Conservation (phyloP, 1,284 basidiomycete genomes). For the Ceratobasidium sp. region DNA sequence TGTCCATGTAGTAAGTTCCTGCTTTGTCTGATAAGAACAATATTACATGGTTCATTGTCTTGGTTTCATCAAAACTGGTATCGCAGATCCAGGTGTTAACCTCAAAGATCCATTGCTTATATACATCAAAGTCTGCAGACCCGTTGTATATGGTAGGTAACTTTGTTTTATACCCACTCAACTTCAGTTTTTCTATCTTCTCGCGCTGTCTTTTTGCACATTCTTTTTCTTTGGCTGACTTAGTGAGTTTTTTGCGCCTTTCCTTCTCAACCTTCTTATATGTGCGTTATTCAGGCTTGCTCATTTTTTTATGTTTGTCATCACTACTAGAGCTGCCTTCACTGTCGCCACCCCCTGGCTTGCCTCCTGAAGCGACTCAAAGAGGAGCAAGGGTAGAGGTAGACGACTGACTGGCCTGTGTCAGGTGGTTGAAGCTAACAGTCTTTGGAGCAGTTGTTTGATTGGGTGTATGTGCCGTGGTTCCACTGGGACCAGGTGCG, state of each 20-base stretch:
- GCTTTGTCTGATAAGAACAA: slow-evolving; percentile 41
- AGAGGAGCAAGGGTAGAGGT: too few species aligned
- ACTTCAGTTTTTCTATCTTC: slow-evolving; percentile 15
- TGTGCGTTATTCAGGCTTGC: not conserved
- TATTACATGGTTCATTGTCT: slow-evolving; percentile 24
- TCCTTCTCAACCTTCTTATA: slow-evolving; percentile 13
- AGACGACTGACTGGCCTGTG: too few species aligned
- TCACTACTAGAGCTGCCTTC: not conserved
- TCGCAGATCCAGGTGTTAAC: slow-evolving; percentile 33
- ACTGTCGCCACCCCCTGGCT: not conserved
- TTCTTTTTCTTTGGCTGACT: not conserved
- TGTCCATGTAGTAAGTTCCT: slow-evolving; percentile 20
- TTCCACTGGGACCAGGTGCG: too few species aligned
- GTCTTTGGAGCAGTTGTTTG: too few species aligned
- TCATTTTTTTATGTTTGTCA: not conserved
- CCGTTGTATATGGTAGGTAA: slow-evolving; percentile 33
- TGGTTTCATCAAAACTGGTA: slow-evolving; percentile 14
- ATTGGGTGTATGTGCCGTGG: too few species aligned
- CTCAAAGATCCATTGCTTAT: slow-evolving; percentile 39
- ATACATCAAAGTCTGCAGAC: slow-evolving; percentile 7
- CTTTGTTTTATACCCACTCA: slow-evolving; percentile 25
- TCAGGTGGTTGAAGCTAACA: too few species aligned
- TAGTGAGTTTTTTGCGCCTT: not conserved
- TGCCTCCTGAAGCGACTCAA: not conserved
- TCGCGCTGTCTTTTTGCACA: not conserved